Base-by-base conservation (phyloP, 2,329 filamentous ascomycete species). In the Nemania sp. region DNA sequence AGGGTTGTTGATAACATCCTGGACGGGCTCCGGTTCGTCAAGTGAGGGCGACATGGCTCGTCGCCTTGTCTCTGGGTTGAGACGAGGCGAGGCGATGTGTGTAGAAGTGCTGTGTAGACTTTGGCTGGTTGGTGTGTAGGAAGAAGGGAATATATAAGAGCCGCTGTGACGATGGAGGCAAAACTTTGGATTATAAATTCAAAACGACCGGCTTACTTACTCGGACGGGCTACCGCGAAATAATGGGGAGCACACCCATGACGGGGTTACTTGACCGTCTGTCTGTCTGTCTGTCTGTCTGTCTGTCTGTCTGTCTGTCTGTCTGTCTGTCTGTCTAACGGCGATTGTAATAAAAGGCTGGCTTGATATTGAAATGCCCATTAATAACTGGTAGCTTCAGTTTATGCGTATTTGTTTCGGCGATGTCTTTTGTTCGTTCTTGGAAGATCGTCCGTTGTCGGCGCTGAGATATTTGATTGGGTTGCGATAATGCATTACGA, bases 41-140 rank as follows among this genome's bases (percentile, higher is more conserved):
- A 96, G 77, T 20, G 88, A 91, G 15, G 91, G 90, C 49, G 90
- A 86, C 91, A 96, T 96, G 39, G 20, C n/a, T 5, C 17, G n/a
- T 36, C 33, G 31, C 15, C n/a, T 24, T 20, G 6, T 41, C 20
- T 45, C 22, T 42, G 2, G 11, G 39, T 30, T 24, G n/a, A n/a
- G n/a, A n/a, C n/a, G n/a, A n/a, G n/a, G n/a, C n/a, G n/a, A n/a
- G n/a, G n/a, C n/a, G n/a, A n/a, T n/a, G n/a, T n/a, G n/a, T n/a
- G n/a, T n/a, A n/a, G n/a, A n/a, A n/a, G n/a, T n/a, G n/a, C n/a
- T n/a, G n/a, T n/a, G n/a, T n/a, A n/a, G n/a, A n/a, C n/a, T n/a
- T n/a, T n/a, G n/a, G 49, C 39, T 33, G 49, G 36, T n/a, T 3
- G n/a, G n/a, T 28, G 40, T 28, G 33, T 34, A 19, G 12, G 24